phyloP scores from a whole-genome alignment of 805 yeast genomes.

The Candida sanyiensis region DNA sequence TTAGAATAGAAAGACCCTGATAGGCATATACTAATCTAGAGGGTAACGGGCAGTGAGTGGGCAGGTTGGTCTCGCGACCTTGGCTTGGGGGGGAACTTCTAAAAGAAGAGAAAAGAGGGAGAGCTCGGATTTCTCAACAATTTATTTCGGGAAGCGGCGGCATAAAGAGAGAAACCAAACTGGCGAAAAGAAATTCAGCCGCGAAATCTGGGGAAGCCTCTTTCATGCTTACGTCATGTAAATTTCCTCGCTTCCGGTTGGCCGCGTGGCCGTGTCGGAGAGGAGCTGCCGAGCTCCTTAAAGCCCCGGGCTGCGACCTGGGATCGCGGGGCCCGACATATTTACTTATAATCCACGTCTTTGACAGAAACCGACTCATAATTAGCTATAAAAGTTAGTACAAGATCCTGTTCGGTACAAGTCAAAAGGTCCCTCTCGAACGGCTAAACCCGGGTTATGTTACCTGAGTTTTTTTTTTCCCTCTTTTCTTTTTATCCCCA shows the following conservation, averaged over 20 bases:
- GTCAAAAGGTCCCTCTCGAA: too few relatives aligned
- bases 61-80: background rate
- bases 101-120: background rate
- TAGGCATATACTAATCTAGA: too few relatives aligned
- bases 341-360: too few relatives aligned
- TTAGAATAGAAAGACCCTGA: too few relatives aligned
- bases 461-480: too few relatives aligned
- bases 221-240: background rate
- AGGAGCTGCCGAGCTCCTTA: background rate
- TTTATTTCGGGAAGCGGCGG: constrained; percentile 1
- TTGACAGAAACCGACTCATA: too few relatives aligned
- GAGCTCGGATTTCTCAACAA: background rate
- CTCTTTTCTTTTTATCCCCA: too few relatives aligned
- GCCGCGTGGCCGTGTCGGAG: background rate
- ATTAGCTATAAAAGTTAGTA: too few relatives aligned
- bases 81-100: background rate
- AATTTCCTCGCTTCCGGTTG: background rate
- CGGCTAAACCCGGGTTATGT: too few relatives aligned
- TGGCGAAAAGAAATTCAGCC: background rate
- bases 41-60: too few relatives aligned
- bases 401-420: too few relatives aligned
- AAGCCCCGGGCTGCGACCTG: background rate
- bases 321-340: too few relatives aligned
- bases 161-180: background rate
- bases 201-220: constrained; percentile 1